Conservation (phyloP, 2,329 filamentous ascomycete genomes). For the Phialophora verrucosa region DNA sequence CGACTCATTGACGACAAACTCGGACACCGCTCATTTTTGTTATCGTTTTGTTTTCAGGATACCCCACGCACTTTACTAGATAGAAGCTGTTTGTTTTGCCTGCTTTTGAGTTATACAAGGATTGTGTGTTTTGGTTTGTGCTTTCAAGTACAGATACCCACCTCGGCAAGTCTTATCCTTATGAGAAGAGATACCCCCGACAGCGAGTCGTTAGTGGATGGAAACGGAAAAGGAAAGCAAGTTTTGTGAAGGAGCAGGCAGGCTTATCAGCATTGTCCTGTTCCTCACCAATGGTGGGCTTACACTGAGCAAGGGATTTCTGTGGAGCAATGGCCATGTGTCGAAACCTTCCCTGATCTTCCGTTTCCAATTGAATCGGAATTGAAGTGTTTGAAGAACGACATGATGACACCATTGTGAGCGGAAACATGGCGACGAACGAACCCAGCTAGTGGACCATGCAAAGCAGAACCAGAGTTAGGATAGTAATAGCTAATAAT, state of each 20-base stretch:
- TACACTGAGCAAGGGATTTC: constrained; percentile 18
- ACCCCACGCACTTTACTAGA: constrained; percentile 36
- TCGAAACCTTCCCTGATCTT: constrained; percentile 9
- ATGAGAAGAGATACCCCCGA: constrained; percentile 37
- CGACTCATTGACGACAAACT: constrained; percentile 36
- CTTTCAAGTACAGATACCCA: constrained; percentile 38
- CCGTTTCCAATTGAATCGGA: not conserved
- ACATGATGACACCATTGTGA: constrained; percentile 7
- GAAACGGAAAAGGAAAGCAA: constrained; percentile 20
- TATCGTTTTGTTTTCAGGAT: constrained; percentile 36
- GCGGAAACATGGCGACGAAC: constrained; percentile 19
- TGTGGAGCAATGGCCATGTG: constrained; percentile 14
- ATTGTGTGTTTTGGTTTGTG: constrained; percentile 25
- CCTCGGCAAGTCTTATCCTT: constrained; percentile 38
- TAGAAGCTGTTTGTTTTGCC: constrained; percentile 30
- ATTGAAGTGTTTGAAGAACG: not conserved
- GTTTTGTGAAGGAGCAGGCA: not conserved
- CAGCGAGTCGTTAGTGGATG: constrained; percentile 31
- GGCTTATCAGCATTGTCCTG: constrained; percentile 31
- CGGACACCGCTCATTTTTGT: constrained; percentile 36
- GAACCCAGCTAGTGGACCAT: constrained; percentile 21
- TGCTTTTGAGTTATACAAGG: constrained; percentile 27
- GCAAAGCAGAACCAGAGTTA: constrained; percentile 25
- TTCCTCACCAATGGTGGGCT: constrained; percentile 7
- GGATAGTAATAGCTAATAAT: constrained; percentile 37